Percentiles rank a stretch among this genome's conserved stretches.
These are phyloP conservation scores for Galeopsis tetrahit DNA, from an alignment of 257 asterid species.

Conservation along the genomic window DNA sequence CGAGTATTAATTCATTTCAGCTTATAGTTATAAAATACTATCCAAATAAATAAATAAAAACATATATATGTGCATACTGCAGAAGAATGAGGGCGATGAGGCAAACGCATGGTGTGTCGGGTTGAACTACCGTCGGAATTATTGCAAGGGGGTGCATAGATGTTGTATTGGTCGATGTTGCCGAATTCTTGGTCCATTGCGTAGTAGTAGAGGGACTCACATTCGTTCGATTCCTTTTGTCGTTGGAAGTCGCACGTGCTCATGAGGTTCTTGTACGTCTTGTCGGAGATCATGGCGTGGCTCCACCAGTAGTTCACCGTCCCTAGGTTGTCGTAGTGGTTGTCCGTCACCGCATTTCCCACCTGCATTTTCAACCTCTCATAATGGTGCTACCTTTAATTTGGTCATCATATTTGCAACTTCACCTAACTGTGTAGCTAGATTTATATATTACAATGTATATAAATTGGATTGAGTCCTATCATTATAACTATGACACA, in stretches of 20 bases:
- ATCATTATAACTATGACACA: too few species aligned
- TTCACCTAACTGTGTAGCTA: too few species aligned
- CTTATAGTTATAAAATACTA: neutral
- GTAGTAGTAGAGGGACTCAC: constrained; percentile 80
- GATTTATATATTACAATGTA: too few species aligned
- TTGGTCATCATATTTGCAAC: neutral
- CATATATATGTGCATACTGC: constrained; percentile 33
- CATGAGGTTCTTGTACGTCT: constrained; percentile 70
- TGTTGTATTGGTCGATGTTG: constrained; percentile 92
- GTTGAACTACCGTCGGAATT: constrained; percentile 67
- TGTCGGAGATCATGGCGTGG: constrained; percentile 98
- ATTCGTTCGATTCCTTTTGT: constrained; percentile 74
- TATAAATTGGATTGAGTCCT: too few species aligned
- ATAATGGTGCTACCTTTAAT: neutral
- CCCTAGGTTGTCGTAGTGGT: constrained; percentile 87
- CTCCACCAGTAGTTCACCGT: constrained; percentile 99
- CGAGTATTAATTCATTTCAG: too few species aligned
- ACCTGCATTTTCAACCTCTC: constrained; percentile 47
- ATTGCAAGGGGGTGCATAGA: constrained; percentile 86
- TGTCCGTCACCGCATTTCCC: constrained; percentile 95
- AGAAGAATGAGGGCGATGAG: constrained; percentile 63
- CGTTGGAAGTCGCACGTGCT: constrained; percentile 77
- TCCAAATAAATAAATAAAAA: neutral
- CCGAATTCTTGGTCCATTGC: constrained; percentile 98
- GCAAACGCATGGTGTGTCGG: constrained; percentile 66